phyloP scores from a whole-genome alignment of 2,329 filamentous ascomycete species.

The Penicillium sp. region DNA sequence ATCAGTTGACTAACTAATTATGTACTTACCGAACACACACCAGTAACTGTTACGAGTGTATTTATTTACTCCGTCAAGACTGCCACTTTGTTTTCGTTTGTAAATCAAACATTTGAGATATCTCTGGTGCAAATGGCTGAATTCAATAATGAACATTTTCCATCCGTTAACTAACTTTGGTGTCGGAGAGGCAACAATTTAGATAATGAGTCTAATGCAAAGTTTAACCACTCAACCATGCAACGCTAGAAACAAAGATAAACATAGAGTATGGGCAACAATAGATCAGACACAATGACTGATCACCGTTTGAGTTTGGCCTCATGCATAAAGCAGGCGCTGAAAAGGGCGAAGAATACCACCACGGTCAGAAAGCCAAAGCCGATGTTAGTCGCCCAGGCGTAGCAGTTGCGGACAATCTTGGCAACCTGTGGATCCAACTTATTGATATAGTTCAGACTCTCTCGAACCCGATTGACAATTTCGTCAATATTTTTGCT shows the following conservation, averaged over 20 bases:
- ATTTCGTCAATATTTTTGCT: conserved; percentile 64
- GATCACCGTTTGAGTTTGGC: conserved; percentile 48
- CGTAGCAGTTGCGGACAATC: conserved; percentile 68
- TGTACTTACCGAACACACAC: not conserved
- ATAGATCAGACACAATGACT: not conserved
- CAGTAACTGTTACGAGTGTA: not conserved
- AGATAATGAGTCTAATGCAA: not conserved
- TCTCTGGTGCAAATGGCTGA: not conserved
- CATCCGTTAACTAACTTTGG: not conserved
- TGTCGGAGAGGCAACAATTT: not conserved
- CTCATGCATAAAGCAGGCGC: conserved; percentile 56
- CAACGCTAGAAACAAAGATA: not conserved
- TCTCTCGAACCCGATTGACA: conserved; percentile 68
- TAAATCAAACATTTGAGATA: not conserved
- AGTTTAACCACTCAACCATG: not conserved
- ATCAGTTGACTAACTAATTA: not conserved
- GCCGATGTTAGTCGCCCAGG: conserved; percentile 54
- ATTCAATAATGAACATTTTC: not conserved
- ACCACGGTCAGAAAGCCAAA: conserved; percentile 53
- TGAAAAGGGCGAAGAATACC: conserved; percentile 50
- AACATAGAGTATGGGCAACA: not conserved
- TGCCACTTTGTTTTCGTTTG: not conserved
- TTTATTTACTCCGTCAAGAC: not conserved
- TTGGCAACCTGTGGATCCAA: conserved; percentile 61
- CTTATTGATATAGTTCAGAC: conserved; percentile 65